Evolutionary conservation across 2,329 filamentous ascomycete species (phyloP), one percentile per base, ranked within the genome.

Genomic region (Aulographum hederae): DNA sequence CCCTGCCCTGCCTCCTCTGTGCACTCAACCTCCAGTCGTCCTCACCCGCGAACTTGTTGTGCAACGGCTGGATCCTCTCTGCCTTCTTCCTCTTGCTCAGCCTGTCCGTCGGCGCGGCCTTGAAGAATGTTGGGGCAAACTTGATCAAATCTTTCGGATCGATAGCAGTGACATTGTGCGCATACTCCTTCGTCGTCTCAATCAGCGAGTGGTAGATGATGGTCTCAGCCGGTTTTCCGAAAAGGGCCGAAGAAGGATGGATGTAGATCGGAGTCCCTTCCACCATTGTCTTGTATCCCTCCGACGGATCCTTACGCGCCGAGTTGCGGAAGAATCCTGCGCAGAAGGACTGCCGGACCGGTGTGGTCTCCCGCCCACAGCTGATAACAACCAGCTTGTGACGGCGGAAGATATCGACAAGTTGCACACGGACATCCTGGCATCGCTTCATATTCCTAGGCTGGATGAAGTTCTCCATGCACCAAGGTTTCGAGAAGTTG

Each of bases 51-150:
- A 81, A 94, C 50, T 85, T 78, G 51, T 94, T 94, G 52, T 94
- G 84, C 56, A 98, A 55, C 27, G 89, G 89, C 61, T 93, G 81
- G 34, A 98, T 95, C 34, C 86, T 67, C 64, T 98, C 89, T 0
- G 81, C 81, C 63, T 81, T 78, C 69, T 91, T 89, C 46, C 89
- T 63, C 66, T 93, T 94, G 40, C 78, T 86, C 46, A 98, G 56
- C 34, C 71, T 65, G 49, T 94, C 82, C 21, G 78, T 86, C 5
- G 80, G 74, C 13, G 89, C 86, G 4, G 95, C 82, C 66, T 92
- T 93, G 72, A 95, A 98, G 61, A 95, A 98, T 0, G 84, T 94
- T 6, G 91, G 89, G n/a, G 91, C 89, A 10, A 85, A 86, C 46
- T 94, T 85, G 1, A 95, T 84, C 15, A 98, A 67, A 72, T 71